A percentile compares a stretch with the other conserved stretches of the same genome.
Conservation (phyloP, 805 yeast species). For the Metschnikowia noctiluminum region DNA sequence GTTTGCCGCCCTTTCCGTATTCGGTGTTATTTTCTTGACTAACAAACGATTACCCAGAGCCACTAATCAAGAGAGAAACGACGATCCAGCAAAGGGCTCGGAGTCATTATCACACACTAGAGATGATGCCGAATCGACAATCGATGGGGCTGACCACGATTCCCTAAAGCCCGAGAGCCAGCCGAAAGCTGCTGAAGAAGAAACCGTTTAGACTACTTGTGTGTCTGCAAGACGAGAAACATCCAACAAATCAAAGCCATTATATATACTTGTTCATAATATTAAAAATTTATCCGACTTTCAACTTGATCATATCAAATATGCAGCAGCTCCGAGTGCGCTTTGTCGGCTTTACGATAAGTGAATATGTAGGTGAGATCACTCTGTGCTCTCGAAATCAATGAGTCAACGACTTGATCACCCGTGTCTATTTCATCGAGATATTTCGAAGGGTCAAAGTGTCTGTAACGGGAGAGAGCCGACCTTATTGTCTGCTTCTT, state of each 20-base stretch:
- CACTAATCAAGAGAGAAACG: slow-evolving; percentile 13
- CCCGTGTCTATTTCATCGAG: slow-evolving; percentile 10
- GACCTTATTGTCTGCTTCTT: slow-evolving; percentile 47
- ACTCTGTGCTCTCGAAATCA: slow-evolving; percentile 8
- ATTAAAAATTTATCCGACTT: too few species aligned
- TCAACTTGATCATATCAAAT: too few species aligned
- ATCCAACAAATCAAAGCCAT: too few species aligned
- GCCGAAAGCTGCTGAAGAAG: too few species aligned
- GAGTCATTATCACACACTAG: not conserved
- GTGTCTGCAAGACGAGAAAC: too few species aligned
- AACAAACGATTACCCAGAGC: slow-evolving; percentile 38
- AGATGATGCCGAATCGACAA: not conserved
- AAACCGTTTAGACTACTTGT: too few species aligned
- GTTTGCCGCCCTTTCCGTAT: slow-evolving; percentile 27
- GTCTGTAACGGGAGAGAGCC: slow-evolving; percentile 62
- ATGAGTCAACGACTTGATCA: slow-evolving; percentile 11
- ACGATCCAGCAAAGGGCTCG: not conserved
- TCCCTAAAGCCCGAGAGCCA: not conserved
- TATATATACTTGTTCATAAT: too few species aligned
- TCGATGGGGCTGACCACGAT: not conserved
- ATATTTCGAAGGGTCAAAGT: slow-evolving; percentile 47
- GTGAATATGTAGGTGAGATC: slow-evolving; percentile 17
- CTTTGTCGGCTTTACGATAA: not conserved
- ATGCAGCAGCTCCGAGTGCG: too few species aligned
- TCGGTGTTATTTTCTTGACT: slow-evolving; percentile 37